Base-by-base conservation (phyloP, 495 filamentous ascomycete species). In the Podospora bellae-mahoneyi region DNA sequence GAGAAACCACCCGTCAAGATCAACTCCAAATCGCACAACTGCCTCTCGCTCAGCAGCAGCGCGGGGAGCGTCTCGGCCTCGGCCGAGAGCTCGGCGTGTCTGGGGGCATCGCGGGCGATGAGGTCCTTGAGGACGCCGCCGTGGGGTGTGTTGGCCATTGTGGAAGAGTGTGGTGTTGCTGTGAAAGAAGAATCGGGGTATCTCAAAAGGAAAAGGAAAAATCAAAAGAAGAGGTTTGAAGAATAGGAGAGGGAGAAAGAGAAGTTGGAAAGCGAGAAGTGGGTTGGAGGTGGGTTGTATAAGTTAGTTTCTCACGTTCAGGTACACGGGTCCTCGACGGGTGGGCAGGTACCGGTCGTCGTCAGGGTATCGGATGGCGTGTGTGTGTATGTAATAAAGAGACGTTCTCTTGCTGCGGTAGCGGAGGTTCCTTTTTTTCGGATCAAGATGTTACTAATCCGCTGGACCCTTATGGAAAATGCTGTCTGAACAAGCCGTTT, bases 101-200 rank as follows among this genome's bases (percentile, higher is more conserved):
- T 88, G 64, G 89, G 88, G 64, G 87, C 83, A 86, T 99, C 95
- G 81, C 95, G 88, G 48, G 94, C 94, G 67, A 98, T 78, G 74
- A 99, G 87, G 84, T 99, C 95, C 88, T 97, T 98, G 71, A 99
- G 90, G 82, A 94, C 84, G 78, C 96, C 95, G 82, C 95, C 95
- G 82, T 99, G 95, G 65, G 95, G 95, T 79, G 90, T 77, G 83
- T 97, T 87, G 53, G 85, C 83, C 85, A 87, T 87, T 26, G 58
- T 80, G 60, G 57, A 28, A 27, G 18, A 23, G n/a, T 28, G 26
- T 26, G 18, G 26, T 44, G 26, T 64, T 27, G 62, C 30, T 34
- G 53, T 19, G 32, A 58, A 58, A 48, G 58, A 26, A 57, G 56
- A 56, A 2, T 16, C 48, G 60, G 26, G 20, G 26, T 23, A 64